Evolutionary conservation across 352 stramenopile genomes (phyloP).

Genomic region (Phytophthora citricola): DNA sequence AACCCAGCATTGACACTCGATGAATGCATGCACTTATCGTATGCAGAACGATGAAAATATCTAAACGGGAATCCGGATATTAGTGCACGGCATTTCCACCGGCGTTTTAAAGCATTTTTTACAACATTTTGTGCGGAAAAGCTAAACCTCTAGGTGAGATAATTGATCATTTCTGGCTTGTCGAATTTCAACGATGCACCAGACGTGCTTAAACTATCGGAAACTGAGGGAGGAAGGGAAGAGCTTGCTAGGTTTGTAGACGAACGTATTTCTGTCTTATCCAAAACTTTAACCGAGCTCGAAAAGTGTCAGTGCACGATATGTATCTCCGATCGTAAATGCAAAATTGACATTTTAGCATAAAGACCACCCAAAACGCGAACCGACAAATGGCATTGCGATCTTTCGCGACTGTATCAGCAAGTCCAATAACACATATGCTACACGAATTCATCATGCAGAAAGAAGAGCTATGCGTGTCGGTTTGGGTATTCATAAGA

Average conservation of each 20-base stretch:
- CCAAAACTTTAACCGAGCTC: not conserved
- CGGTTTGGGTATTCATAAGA: slow-evolving; percentile 9
- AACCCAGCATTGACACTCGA: no score
- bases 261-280: slow-evolving; percentile 2
- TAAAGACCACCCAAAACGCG: not conserved
- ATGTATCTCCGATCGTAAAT: not conserved
- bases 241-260: slow-evolving; percentile 2
- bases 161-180: no score
- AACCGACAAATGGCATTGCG: slow-evolving; percentile 6
- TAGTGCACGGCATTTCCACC: no score
- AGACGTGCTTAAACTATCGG: no score
- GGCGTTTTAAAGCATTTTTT: no score
- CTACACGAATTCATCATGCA: slow-evolving; percentile 6
- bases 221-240: no score
- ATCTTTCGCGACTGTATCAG: slow-evolving; percentile 10
- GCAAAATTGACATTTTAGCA: slow-evolving; percentile 7
- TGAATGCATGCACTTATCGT: no score
- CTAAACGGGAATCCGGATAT: no score
- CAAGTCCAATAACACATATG: slow-evolving; percentile 23
- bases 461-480: slow-evolving; percentile 8
- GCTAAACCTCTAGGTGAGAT: no score
- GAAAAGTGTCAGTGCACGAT: not conserved
- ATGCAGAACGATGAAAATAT: no score
- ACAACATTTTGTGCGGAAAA: no score
- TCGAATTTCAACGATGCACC: no score